phyloP scores from a whole-genome alignment of 768 basidiomycete species.

The Fomitopsis pulvina region DNA sequence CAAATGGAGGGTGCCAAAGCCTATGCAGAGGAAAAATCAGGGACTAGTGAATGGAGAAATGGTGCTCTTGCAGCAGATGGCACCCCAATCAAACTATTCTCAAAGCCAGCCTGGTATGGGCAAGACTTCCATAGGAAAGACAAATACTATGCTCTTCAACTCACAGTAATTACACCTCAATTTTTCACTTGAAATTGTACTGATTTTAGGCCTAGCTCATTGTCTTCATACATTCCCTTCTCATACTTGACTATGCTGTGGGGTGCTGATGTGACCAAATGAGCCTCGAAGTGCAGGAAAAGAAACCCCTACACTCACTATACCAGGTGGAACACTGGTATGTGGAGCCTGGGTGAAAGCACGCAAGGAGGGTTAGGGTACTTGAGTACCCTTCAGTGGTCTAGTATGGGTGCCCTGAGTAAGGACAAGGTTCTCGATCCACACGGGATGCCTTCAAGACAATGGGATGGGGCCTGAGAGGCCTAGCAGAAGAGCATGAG shows the following conservation, averaged over 20 bases:
- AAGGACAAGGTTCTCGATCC: too few relatives aligned
- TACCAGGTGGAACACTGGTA: too few relatives aligned
- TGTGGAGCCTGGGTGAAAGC: too few relatives aligned
- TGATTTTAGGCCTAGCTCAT: not conserved
- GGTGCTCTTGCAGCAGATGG: slow-evolving; percentile 29
- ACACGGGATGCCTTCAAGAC: too few relatives aligned
- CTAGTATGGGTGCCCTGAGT: too few relatives aligned
- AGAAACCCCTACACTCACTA: too few relatives aligned
- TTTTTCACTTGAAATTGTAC: slow-evolving; percentile 8
- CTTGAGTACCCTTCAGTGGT: too few relatives aligned
- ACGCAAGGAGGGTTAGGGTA: too few relatives aligned
- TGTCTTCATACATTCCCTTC: not conserved
- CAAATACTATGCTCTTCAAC: slow-evolving; percentile 1
- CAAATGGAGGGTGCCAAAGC: not conserved
- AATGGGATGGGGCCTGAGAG: too few relatives aligned
- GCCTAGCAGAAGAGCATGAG: too few relatives aligned
- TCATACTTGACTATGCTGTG: slow-evolving; percentile 26
- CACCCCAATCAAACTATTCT: slow-evolving; percentile 22
- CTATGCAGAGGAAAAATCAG: not conserved
- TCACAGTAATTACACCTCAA: not conserved
- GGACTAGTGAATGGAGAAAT: slow-evolving; percentile 23
- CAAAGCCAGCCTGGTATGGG: slow-evolving; percentile 2
- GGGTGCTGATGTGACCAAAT: too few relatives aligned
- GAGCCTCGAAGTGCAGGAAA: too few relatives aligned
- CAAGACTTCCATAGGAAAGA: slow-evolving; percentile 5